Percentiles rank a stretch among this genome's conserved stretches.
These are phyloP conservation scores for Tylopilus plumbeoviolaceoides DNA, from an alignment of 768 basidiomycete species.

Conservation along the genomic window DNA sequence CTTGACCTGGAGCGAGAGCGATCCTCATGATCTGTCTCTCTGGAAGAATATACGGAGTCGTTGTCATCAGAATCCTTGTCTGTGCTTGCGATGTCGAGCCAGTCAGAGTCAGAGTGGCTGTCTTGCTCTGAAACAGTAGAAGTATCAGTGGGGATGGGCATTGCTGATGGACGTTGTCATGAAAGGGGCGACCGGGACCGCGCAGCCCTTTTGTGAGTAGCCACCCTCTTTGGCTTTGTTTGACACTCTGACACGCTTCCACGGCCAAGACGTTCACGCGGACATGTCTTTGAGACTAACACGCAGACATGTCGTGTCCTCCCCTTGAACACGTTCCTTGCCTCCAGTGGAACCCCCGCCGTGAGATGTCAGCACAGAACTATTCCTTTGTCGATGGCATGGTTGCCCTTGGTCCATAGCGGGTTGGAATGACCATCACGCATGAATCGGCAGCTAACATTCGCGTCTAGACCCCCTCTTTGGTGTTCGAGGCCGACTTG, in stretches of 20 bases:
- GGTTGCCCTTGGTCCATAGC: too few relatives aligned
- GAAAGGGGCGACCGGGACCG: slow-evolving; percentile 28
- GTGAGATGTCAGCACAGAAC: too few relatives aligned
- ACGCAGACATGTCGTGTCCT: too few relatives aligned
- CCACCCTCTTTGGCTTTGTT: slow-evolving; percentile 28
- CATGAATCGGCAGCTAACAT: slow-evolving; percentile 8
- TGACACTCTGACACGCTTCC: slow-evolving; percentile 9
- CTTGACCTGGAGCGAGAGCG: slow-evolving; percentile 53
- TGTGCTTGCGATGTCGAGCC: slow-evolving; percentile 74
- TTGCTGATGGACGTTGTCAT: slow-evolving; percentile 20
- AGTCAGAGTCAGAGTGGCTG: slow-evolving; percentile 74
- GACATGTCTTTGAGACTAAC: too few relatives aligned
- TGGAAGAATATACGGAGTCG: slow-evolving; percentile 55
- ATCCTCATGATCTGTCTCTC: slow-evolving; percentile 60
- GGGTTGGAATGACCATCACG: too few relatives aligned
- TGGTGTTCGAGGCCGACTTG: slow-evolving; percentile 22
- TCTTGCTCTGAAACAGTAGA: slow-evolving; percentile 58
- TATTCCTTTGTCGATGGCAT: too few relatives aligned
- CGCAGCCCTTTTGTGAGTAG: slow-evolving; percentile 21
- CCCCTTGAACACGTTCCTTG: too few relatives aligned
- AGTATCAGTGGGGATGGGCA: slow-evolving; percentile 36
- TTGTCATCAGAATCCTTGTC: slow-evolving; percentile 63
- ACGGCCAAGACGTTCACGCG: too few relatives aligned
- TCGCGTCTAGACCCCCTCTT: slow-evolving; percentile 16
- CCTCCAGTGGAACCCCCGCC: too few relatives aligned